Evolutionary conservation across 768 basidiomycete species (phyloP).

Genomic region (Tylopilus cervinicoccineus): DNA sequence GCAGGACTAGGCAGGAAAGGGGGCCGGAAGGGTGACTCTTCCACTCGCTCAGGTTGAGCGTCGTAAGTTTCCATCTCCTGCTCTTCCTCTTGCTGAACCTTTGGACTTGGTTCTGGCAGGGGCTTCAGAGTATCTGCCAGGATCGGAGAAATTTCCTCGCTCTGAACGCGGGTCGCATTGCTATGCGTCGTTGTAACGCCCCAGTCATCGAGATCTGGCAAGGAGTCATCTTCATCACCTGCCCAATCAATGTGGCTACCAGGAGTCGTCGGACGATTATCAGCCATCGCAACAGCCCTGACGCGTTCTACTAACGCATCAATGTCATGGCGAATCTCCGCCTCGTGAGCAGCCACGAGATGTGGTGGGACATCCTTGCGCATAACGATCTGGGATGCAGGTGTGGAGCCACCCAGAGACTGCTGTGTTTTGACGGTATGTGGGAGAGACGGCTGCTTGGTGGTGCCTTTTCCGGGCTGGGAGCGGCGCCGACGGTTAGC

Average conservation of each 20-base stretch:
- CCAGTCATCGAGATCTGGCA: slow-evolving; percentile 87
- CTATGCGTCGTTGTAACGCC: slow-evolving; percentile 51
- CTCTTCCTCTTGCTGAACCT: slow-evolving; percentile 17
- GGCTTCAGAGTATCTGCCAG: slow-evolving; percentile 59
- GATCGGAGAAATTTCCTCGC: slow-evolving; percentile 61
- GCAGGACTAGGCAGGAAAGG: slow-evolving; percentile 5
- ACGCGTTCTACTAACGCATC: slow-evolving; percentile 78
- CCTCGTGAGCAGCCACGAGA: slow-evolving; percentile 34
- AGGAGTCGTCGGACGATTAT: slow-evolving; percentile 62
- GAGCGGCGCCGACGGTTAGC: slow-evolving; percentile 50
- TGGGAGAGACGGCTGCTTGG: slow-evolving; percentile 13
- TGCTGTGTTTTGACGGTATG: slow-evolving; percentile 34
- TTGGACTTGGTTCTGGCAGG: slow-evolving; percentile 46
- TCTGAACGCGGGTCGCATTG: slow-evolving; percentile 22
- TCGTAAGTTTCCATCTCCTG: slow-evolving; percentile 22
- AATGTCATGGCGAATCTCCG: slow-evolving; percentile 58
- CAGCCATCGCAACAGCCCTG: slow-evolving; percentile 67
- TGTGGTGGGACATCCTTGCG: slow-evolving; percentile 62
- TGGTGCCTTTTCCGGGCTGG: slow-evolving; percentile 31
- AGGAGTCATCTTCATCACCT: slow-evolving; percentile 74
- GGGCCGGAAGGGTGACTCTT: slow-evolving; percentile 7
- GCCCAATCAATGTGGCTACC: slow-evolving; percentile 89
- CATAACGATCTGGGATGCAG: slow-evolving; percentile 26
- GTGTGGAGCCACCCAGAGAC: slow-evolving; percentile 21
- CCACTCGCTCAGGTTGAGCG: slow-evolving; percentile 1